phyloP scores from a whole-genome alignment of 1,139 yeast species.

The Kodamaea suecica region DNA sequence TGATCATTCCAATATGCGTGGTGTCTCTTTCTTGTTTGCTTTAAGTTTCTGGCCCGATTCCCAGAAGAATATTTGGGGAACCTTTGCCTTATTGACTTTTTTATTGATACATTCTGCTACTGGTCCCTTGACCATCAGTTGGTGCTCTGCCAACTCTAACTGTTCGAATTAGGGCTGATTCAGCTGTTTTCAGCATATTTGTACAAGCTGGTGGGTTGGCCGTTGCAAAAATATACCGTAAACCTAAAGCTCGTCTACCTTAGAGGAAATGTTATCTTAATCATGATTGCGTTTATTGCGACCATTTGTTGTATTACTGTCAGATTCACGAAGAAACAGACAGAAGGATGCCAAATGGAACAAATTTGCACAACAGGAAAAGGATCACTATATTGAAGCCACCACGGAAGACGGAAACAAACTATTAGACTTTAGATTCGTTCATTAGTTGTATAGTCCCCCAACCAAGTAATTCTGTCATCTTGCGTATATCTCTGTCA shows the following conservation, averaged over 20 bases:
- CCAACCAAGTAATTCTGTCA: too few species aligned
- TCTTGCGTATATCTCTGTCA: too few species aligned
- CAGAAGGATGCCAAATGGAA: constrained; percentile 46
- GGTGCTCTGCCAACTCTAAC: constrained; percentile 19
- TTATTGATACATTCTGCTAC: constrained; percentile 14
- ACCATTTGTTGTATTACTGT: constrained; percentile 12
- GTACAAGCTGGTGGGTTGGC: constrained; percentile 16
- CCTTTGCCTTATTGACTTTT: constrained; percentile 18
- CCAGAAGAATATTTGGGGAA: constrained; percentile 19
- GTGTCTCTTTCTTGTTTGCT: constrained; percentile 13
- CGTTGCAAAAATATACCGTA: constrained; percentile 15
- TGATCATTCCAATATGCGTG: constrained; percentile 16
- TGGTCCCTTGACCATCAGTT: constrained; percentile 16
- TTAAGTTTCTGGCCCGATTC: constrained; percentile 19
- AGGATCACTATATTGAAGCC: constrained; percentile 37
- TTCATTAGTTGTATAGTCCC: too few species aligned
- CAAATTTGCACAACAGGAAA: constrained; percentile 45
- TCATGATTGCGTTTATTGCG: constrained; percentile 14
- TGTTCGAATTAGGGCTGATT: constrained; percentile 18
- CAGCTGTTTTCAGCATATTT: constrained; percentile 19
- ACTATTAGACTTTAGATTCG: constrained; percentile 51
- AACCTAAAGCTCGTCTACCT: constrained; percentile 17
- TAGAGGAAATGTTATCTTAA: constrained; percentile 15
- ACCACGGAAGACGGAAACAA: constrained; percentile 53
- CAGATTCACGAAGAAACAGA: constrained; percentile 37